phyloP scores from a whole-genome alignment of 2,329 filamentous ascomycete genomes.

The Blastomyces silverae region DNA sequence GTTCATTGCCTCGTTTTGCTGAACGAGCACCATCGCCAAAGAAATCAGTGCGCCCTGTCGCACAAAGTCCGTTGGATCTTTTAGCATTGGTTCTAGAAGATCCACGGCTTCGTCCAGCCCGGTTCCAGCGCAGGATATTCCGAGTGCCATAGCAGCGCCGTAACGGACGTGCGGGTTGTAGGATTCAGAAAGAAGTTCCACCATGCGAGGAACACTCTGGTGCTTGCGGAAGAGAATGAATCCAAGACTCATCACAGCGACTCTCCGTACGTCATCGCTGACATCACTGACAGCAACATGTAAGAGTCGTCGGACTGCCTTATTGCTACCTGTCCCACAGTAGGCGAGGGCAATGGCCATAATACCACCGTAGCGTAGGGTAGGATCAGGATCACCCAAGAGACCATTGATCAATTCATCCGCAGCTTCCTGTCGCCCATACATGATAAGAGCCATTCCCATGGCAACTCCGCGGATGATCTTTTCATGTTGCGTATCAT shows the following conservation, averaged over 20 bases:
- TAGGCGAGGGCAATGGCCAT: slow-evolving; percentile 98
- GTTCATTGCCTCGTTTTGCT: slow-evolving; percentile 98
- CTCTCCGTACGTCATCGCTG: slow-evolving; percentile 91
- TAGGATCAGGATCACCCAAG: slow-evolving; percentile 86
- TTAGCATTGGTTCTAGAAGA: slow-evolving; percentile 96
- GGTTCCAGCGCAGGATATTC: slow-evolving; percentile 95
- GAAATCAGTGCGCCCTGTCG: slow-evolving; percentile 92
- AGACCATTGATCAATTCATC: slow-evolving; percentile 92
- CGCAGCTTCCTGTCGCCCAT: slow-evolving; percentile 85
- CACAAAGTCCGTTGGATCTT: slow-evolving; percentile 97
- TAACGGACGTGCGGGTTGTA: slow-evolving; percentile 99
- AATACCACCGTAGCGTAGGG: slow-evolving; percentile 91
- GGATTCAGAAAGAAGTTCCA: slow-evolving; percentile 93
- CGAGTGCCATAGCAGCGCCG: slow-evolving; percentile 94
- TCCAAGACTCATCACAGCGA: slow-evolving; percentile 94
- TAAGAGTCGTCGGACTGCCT: slow-evolving; percentile 90
- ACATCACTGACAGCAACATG: slow-evolving; percentile 97
- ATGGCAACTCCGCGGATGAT: slow-evolving; percentile 92
- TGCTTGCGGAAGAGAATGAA: slow-evolving; percentile 99
- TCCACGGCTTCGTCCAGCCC: slow-evolving; percentile 95
- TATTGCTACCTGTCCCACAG: slow-evolving; percentile 96
- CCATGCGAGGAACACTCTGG: slow-evolving; percentile 94
- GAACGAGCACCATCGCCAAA: slow-evolving; percentile 96
- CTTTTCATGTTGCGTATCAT: slow-evolving; percentile 98
- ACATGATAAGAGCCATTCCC: slow-evolving; percentile 98